Conservation (phyloP, 257 asterid genomes). For the Solanum tacnaense region DNA sequence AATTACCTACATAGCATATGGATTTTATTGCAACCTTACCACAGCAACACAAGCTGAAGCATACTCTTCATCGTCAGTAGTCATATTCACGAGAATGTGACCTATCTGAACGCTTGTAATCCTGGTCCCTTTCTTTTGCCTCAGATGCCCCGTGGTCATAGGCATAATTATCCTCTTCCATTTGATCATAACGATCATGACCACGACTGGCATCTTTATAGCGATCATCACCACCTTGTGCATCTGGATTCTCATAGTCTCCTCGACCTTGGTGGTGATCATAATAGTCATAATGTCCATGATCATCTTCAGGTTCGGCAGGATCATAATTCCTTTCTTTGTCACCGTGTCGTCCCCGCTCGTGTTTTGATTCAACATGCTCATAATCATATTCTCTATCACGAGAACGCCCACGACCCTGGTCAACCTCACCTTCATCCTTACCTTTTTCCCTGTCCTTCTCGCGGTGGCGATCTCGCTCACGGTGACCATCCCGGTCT, state of each 20-base stretch:
- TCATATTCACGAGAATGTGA: constrained; percentile 41
- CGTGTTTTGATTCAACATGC: constrained; percentile 30
- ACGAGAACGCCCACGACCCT: constrained; percentile 47
- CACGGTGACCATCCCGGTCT: constrained; percentile 25
- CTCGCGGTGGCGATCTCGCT: constrained; percentile 36
- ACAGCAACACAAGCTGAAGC: background rate
- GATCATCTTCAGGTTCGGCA: constrained; percentile 39
- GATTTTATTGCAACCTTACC: background rate
- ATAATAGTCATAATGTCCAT: constrained; percentile 50
- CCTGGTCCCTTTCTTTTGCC: constrained; percentile 36
- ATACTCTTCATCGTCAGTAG: background rate
- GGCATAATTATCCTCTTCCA: constrained; percentile 68
- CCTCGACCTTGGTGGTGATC: constrained; percentile 37
- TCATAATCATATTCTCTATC: constrained; percentile 37
- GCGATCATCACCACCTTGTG: constrained; percentile 44
- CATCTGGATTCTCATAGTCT: constrained; percentile 32
- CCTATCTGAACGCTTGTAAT: constrained; percentile 41
- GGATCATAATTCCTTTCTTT: constrained; percentile 32
- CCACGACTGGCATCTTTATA: constrained; percentile 43
- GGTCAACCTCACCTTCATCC: constrained; percentile 38
- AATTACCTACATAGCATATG: background rate
- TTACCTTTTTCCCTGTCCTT: constrained; percentile 39
- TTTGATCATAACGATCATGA: constrained; percentile 54
- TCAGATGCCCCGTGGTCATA: constrained; percentile 49
- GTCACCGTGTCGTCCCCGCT: constrained; percentile 18